These are phyloP conservation scores for Fusarium metavorans DNA, from an alignment of 2,329 filamentous ascomycete species.

Conservation along the genomic window DNA sequence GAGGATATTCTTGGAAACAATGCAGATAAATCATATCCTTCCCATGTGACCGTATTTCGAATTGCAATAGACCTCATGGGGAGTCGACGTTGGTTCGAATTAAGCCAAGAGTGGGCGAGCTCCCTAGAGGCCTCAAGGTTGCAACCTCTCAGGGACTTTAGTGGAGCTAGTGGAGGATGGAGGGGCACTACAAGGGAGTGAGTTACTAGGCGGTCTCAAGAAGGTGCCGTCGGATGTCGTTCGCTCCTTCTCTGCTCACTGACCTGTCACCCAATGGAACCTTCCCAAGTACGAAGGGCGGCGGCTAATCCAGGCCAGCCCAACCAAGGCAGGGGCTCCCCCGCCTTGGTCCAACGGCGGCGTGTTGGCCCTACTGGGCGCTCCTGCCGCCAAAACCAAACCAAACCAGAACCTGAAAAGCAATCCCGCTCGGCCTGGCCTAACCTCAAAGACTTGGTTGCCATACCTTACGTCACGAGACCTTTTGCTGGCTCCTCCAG, in stretches of 20 bases:
- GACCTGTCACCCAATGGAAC: conserved; percentile 22
- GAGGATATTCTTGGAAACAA: background rate
- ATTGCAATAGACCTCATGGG: background rate
- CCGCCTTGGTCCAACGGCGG: conserved; percentile 40
- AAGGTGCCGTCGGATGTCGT: conserved; percentile 19
- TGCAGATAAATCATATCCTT: background rate
- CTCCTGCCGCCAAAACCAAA: conserved; percentile 14
- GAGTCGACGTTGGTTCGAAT: background rate
- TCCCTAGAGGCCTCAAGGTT: background rate
- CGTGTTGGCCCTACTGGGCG: conserved; percentile 6
- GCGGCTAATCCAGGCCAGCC: conserved; percentile 16
- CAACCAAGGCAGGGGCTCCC: conserved; percentile 36
- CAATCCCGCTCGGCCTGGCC: background rate
- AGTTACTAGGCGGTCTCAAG: conserved; percentile 22
- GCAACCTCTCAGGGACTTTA: background rate
- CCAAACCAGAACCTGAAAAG: conserved; percentile 25
- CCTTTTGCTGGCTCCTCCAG: conserved; percentile 32
- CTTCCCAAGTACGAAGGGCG: background rate
- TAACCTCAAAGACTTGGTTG: conserved; percentile 22
- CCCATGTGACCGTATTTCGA: background rate
- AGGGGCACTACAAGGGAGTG: conserved; percentile 14
- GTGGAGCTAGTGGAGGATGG: conserved; percentile 11
- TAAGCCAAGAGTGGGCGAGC: background rate
- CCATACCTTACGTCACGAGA: conserved; percentile 47
- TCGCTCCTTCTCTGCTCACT: conserved; percentile 12